These are phyloP conservation scores for Xylaria castorea DNA, from an alignment of 495 filamentous ascomycete species.

Conservation along the genomic window DNA sequence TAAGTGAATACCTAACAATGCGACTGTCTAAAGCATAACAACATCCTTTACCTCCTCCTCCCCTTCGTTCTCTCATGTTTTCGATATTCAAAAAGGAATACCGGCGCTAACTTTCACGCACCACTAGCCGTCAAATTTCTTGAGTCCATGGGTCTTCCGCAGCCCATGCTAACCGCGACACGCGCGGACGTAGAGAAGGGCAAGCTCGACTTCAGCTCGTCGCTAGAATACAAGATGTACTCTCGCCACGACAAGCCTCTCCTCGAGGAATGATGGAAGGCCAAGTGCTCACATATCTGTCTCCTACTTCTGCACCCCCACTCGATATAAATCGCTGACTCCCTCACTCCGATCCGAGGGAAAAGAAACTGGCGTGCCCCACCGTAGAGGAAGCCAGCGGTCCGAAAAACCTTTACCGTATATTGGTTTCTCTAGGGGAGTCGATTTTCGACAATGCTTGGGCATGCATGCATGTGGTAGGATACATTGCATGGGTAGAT, in stretches of 20 bases:
- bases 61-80: background rate
- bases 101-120: constrained; percentile 10
- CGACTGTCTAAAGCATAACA: background rate
- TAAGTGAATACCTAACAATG: constrained; percentile 35
- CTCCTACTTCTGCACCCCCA: background rate
- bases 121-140: constrained; percentile 69
- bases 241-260: constrained; percentile 64
- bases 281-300: background rate
- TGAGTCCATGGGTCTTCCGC: constrained; percentile 85
- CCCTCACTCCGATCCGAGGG: background rate
- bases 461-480: background rate
- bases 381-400: background rate
- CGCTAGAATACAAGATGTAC: constrained; percentile 73
- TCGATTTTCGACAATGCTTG: background rate
- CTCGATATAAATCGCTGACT: background rate
- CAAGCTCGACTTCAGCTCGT: constrained; percentile 71
- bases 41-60: background rate
- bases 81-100: background rate
- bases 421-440: background rate
- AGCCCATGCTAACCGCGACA: constrained; percentile 72
- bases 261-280: constrained; percentile 31
- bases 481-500: background rate
- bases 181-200: constrained; percentile 81
- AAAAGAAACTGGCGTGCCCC: background rate
- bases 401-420: background rate